phyloP scores from a whole-genome alignment of 2,329 filamentous ascomycete genomes.

The Xylariomycetidae sp. region DNA sequence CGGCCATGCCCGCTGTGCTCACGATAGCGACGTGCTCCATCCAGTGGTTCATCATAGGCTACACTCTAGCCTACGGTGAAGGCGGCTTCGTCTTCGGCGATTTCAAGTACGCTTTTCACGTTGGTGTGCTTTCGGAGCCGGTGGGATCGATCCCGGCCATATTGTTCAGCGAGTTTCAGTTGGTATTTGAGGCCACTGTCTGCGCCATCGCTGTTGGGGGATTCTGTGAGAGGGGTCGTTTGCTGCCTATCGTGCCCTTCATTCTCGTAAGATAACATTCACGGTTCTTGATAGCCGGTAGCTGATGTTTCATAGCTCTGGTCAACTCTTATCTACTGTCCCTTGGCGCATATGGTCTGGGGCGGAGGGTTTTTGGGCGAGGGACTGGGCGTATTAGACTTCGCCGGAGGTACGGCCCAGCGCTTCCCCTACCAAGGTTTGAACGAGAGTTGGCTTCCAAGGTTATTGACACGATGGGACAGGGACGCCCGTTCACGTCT shows the following conservation, averaged over 20 bases:
- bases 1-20: conserved; percentile 42
- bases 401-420: conserved; percentile 30
- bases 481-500: conserved; percentile 38
- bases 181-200: conserved; percentile 44
- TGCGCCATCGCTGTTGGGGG: conserved; percentile 47
- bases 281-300: too few species aligned
- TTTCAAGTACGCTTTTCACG: conserved; percentile 40
- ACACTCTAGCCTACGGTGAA: conserved; percentile 44
- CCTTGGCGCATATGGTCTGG: conserved; percentile 45
- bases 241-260: conserved; percentile 42
- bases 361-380: conserved; percentile 37
- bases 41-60: conserved; percentile 46
- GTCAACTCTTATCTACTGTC: conserved; percentile 44
- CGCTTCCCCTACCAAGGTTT: neutral
- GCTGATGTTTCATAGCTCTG: conserved; percentile 32
- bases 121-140: conserved; percentile 40
- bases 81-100: conserved; percentile 40
- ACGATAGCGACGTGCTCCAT: conserved; percentile 43
- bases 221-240: conserved; percentile 40
- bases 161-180: conserved; percentile 46
- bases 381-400: conserved; percentile 39
- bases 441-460: too few species aligned
- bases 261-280: conserved; percentile 34
- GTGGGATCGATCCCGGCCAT: conserved; percentile 46
- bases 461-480: too few species aligned